Evolutionary conservation across 2,329 filamentous ascomycete genomes (phyloP).

Genomic region (Saccharata proteae): DNA sequence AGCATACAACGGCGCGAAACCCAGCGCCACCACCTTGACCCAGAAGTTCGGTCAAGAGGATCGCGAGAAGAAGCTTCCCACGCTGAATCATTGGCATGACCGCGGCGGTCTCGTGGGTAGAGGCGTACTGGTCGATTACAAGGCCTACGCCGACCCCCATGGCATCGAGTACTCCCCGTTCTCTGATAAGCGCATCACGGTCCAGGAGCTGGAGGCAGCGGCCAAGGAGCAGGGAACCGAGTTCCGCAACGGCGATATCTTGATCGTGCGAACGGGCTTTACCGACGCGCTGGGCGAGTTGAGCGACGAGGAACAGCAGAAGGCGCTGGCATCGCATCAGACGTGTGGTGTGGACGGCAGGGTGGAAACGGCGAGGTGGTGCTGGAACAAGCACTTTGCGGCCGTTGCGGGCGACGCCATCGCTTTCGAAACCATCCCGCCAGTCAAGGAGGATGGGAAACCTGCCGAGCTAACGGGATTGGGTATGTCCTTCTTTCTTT

Average conservation of each 20-base stretch:
- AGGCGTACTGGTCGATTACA: slow-evolving; percentile 16
- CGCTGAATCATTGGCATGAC: slow-evolving; percentile 8
- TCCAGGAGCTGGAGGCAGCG: slow-evolving; percentile 3
- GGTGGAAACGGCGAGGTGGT: slow-evolving; percentile 12
- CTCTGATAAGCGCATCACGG: not conserved
- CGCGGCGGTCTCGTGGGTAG: slow-evolving; percentile 12
- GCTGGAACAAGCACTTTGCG: slow-evolving; percentile 19
- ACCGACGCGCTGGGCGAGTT: not conserved
- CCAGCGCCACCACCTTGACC: not conserved
- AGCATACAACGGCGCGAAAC: not conserved
- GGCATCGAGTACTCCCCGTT: slow-evolving; percentile 11
- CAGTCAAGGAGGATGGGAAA: slow-evolving; percentile 12
- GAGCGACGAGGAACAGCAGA: not conserved
- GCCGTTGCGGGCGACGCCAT: slow-evolving; percentile 23
- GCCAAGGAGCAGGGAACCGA: slow-evolving; percentile 12
- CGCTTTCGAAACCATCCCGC: slow-evolving; percentile 20
- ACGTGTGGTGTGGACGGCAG: slow-evolving; percentile 10
- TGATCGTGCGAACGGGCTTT: slow-evolving; percentile 14
- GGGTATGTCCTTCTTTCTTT: too few relatives aligned
- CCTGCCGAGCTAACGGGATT: too few relatives aligned
- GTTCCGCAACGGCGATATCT: slow-evolving; percentile 15
- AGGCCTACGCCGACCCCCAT: slow-evolving; percentile 12
- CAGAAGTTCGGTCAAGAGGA: too few relatives aligned
- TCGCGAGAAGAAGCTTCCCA: not conserved
- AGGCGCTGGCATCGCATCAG: not conserved